These are phyloP conservation scores for Penicillium sp. DNA, from an alignment of 2,329 filamentous ascomycete genomes.

Conservation along the genomic window DNA sequence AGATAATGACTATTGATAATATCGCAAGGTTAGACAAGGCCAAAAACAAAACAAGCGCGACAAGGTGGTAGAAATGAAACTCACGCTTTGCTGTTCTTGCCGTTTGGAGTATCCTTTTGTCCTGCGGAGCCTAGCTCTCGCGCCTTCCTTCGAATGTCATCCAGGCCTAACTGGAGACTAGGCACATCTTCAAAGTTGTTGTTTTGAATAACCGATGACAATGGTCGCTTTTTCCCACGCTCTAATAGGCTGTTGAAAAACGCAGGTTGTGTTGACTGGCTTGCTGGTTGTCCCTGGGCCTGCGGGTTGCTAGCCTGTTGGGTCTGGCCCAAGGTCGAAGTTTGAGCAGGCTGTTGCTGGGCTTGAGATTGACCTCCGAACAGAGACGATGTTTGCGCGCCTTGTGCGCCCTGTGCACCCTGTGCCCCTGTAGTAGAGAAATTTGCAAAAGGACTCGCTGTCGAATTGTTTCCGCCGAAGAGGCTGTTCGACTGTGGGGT, in stretches of 20 bases:
- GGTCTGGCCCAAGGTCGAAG: slow-evolving; percentile 29
- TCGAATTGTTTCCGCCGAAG: slow-evolving; percentile 28
- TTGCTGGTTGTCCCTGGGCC: slow-evolving; percentile 24
- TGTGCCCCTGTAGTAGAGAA: slow-evolving; percentile 22
- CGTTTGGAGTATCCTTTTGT: slow-evolving; percentile 44
- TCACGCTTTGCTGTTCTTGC: slow-evolving; percentile 54
- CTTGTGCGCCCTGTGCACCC: slow-evolving; percentile 21
- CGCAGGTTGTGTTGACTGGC: slow-evolving; percentile 50
- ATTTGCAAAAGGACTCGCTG: slow-evolving; percentile 27
- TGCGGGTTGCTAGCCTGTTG: slow-evolving; percentile 26
- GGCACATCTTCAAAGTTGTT: slow-evolving; percentile 72
- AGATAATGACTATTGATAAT: slow-evolving; percentile 70
- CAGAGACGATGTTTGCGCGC: slow-evolving; percentile 22
- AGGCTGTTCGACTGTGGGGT: slow-evolving; percentile 26
- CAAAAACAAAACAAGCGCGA: neutral
- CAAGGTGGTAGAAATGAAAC: slow-evolving; percentile 23
- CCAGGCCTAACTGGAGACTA: slow-evolving; percentile 83
- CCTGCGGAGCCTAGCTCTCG: slow-evolving; percentile 72
- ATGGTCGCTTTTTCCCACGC: slow-evolving; percentile 64
- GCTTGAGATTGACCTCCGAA: slow-evolving; percentile 24
- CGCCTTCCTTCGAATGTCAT: slow-evolving; percentile 75
- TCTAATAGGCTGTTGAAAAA: slow-evolving; percentile 66
- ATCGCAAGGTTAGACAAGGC: slow-evolving; percentile 1
- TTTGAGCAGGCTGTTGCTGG: slow-evolving; percentile 21
- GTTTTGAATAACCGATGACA: slow-evolving; percentile 59